Evolutionary conservation across 495 filamentous ascomycete genomes (phyloP), one percentile per base, ranked within the genome.

Genomic region (Lasiosphaeria ovina): DNA sequence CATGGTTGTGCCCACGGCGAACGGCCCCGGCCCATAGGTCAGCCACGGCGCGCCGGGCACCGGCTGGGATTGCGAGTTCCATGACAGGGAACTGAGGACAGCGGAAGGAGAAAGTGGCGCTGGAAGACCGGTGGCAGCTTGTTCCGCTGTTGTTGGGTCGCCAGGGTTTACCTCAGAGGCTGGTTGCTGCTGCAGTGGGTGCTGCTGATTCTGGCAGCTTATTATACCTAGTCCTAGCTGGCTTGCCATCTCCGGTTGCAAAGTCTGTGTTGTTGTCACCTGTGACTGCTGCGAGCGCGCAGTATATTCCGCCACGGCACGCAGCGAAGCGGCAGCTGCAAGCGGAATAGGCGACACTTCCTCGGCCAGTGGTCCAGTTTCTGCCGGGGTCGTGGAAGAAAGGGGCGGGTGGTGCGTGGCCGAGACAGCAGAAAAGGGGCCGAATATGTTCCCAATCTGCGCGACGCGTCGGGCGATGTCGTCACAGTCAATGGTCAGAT

Each of bases 1-100:
- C 24, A 24, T 24, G 24, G 24, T 24, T 24, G 24, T 24, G 24
- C 24, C 24, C 24, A 24, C 24, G 24, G 24, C 24, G 14, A 57
- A 66, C 8, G 61, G 61, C 6, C 64, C 64, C 1, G 56, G 59
- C 24, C 62, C 62, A n/a, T 51, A 34, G 3, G 38, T 48, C 4
- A 52, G 9, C 57, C 42, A 33, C 0, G 61, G 47, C 11, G 42
- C 51, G 35, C 36, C 48, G 34, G 51, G 45, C 3, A 52, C n/a
- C 10, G 11, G 17, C n/a, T 38, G 40, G 12, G 58, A 33, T n/a
- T n/a, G n/a, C 17, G 16, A 14, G 51, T 48, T 11, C 32, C 63
- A 47, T 7, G 44, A 9, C 16, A 47, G 7, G 44, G 24, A 24
- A 24, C 2, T 24, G 24, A 24, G 24, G 24, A 24, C 24, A 24